Evolutionary conservation across 1,139 yeast genomes (phyloP).

Genomic region (Candida labiduridarum): DNA sequence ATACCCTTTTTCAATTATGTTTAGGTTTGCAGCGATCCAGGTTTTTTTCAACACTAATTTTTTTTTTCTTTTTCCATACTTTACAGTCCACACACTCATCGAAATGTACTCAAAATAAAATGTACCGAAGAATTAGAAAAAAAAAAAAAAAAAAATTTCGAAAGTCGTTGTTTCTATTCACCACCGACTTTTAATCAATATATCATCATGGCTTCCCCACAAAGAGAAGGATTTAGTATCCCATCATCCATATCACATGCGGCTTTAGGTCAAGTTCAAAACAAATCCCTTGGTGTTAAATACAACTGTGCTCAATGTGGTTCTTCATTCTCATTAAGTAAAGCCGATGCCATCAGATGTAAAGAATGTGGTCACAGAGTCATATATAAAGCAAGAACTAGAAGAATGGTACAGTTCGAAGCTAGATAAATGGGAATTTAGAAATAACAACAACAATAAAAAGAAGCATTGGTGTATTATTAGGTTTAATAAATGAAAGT

Average conservation of each 20-base stretch:
- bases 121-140: not conserved
- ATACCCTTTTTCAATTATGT: not conserved
- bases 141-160: not conserved
- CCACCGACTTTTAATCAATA: conserved; percentile 6
- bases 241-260: conserved; percentile 78
- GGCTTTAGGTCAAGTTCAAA: conserved; percentile 56
- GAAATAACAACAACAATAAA: not conserved
- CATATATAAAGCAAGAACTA: conserved; percentile 93
- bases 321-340: conserved; percentile 80
- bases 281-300: conserved; percentile 80
- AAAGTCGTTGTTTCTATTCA: not conserved
- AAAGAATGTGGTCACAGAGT: conserved; percentile 99
- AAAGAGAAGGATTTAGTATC: conserved; percentile 92
- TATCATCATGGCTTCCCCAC: conserved; percentile 54
- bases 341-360: conserved; percentile 97
- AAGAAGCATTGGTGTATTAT: not conserved
- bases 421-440: conserved; percentile 40
- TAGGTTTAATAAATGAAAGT: not conserved
- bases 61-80: not conserved
- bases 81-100: not conserved
- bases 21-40: too few species aligned
- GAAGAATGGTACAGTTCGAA: conserved; percentile 80
- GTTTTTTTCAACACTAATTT: not conserved
- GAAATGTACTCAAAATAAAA: conserved; percentile 8
- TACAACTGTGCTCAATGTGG: conserved; percentile 98